phyloP scores from a whole-genome alignment of 1,139 yeast genomes.

The Suhomyces choctaworum region DNA sequence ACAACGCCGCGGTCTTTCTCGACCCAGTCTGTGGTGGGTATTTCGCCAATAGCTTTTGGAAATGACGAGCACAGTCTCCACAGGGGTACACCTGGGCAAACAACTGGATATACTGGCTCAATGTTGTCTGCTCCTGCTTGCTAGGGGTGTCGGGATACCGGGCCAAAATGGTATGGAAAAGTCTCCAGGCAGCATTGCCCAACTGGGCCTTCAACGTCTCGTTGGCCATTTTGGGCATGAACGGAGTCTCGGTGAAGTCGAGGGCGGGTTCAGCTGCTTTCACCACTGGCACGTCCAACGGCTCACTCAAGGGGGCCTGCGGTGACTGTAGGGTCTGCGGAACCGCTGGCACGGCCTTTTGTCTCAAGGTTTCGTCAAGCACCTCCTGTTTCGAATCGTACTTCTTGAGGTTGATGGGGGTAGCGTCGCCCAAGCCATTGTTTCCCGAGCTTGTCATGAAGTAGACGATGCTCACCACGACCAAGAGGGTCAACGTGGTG shows the following conservation, averaged over 20 bases:
- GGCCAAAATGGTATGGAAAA: constrained; percentile 85
- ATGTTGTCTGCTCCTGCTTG: constrained; percentile 58
- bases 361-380: constrained; percentile 2
- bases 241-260: constrained; percentile 49
- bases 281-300: constrained; percentile 1
- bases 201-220: constrained; percentile 63
- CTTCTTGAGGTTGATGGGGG: constrained; percentile 26
- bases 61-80: constrained; percentile 95
- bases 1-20: constrained; percentile 80
- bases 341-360: background rate
- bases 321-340: background rate
- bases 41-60: constrained; percentile 62
- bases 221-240: constrained; percentile 85
- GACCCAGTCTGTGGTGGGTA: constrained; percentile 84
- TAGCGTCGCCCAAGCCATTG: constrained; percentile 24
- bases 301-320: constrained; percentile 2
- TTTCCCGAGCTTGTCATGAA: constrained; percentile 28
- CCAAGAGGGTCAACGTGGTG: constrained; percentile 25
- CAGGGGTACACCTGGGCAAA: constrained; percentile 87
- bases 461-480: constrained; percentile 26
- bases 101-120: constrained; percentile 52
- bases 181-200: constrained; percentile 88
- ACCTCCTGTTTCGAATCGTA: constrained; percentile 5
- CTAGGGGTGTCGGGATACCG: constrained; percentile 86
- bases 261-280: background rate